Base-by-base conservation (phyloP, 177 flowering plant genomes). In the Vitis hybrid region DNA sequence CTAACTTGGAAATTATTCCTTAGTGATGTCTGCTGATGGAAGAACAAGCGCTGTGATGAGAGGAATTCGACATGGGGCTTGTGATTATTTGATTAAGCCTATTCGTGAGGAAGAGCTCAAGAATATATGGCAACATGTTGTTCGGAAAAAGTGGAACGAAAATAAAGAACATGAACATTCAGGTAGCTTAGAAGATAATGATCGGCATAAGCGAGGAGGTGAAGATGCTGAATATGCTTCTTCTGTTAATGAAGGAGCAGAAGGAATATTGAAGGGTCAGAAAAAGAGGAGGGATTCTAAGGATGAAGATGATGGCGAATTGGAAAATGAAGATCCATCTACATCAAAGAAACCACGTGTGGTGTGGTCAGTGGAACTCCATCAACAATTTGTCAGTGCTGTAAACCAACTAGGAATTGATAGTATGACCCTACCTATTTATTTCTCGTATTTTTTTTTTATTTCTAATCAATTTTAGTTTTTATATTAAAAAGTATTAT, bases 1-100 rank as follows among this genome's bases (percentile, higher is more conserved):
- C 69, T 75, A 53, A 74, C 67, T 60, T 58, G 18, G 55, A 59
- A 21, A 62, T 63, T 70, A 53, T 73, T 55, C 31, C 81, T 56
- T 77, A 93, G 98, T 93, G 98, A 87, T 93, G 92, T 93, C 98
- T n/a, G 91, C 85, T 64, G 98, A 91, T 82, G 89, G 80, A 61
- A 81, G 88, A 62, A 88, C 86, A 18, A 78, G 81, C 64, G 84
- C 86, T 52, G 95, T 93, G 26, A 87, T 93, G 97, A 82, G 72
- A 63, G 95, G 97, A 69, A 78, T 93, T 57, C 86, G 76, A 66
- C 97, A 93, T 67, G 98, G 98, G 33, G 98, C 97, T 49, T 91
- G 98, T 76, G 98, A 91, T 87, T 93, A 91, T 76, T 75, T 93
- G 72, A 88, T 91, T 68, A 93, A 93, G 75, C 98, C 98, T 71